Evolutionary conservation across 768 basidiomycete species (phyloP), one percentile per base, ranked within the genome.

Genomic region (Galerina marginata): DNA sequence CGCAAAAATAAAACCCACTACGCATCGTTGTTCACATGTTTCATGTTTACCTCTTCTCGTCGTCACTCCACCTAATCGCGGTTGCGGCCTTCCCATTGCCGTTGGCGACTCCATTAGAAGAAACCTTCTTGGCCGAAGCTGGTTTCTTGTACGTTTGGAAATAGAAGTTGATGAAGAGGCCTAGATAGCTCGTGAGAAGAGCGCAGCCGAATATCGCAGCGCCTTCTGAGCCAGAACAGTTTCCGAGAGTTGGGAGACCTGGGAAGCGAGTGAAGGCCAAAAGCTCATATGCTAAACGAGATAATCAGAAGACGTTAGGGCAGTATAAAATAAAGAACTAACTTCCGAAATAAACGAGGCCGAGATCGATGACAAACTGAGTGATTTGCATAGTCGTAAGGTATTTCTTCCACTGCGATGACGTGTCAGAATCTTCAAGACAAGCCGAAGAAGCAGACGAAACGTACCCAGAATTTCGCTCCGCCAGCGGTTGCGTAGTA

Each of bases 401-500:
- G 77, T 99, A 95, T 76, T 95, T 95, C 83, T 99, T 99, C 97
- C 97, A 99, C 96, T 96, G 68, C 23, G 53, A 44, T 37, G 16
- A 14, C 25, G 11, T 67, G 16, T 54, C 48, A 29, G 29, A 20
- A 15, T 14, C 5, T 39, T 23, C 44, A 54, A 52, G 33, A 33
- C n/a, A 12, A 6, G 43, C 25, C 51, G 7, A 15, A 51, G 38
- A 58, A 57, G 7, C 45, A 39, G 46, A 23, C 16, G 47, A 36
- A 52, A 25, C 61, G 54, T 76, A 95, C 95, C 95, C 97, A 99
- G 77, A 99, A 94, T 79, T 84, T 93, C 71, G 91, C 91, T 63
- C 97, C 97, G 70, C 96, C 95, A 53, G 97, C 95, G 52, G 97
- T 98, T 23, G 95, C 95, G 77, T 91, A 99, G 80, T 99, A 99